Evolutionary conservation across 257 asterid species (phyloP), one percentile per base, ranked within the genome.

Genomic region (Datura wrightii): DNA sequence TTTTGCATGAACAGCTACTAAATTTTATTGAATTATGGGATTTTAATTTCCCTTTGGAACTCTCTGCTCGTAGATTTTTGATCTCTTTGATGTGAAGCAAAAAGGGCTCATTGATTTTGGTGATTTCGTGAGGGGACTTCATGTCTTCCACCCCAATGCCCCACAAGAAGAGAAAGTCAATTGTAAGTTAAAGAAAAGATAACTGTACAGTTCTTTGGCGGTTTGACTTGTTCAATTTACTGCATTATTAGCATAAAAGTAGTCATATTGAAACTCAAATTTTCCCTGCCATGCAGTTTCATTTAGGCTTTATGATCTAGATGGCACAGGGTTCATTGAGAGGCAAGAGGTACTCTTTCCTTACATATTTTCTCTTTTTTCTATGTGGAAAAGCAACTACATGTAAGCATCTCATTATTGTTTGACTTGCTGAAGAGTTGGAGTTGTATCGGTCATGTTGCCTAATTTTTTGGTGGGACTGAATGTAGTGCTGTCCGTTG

Each of bases 71-170:
- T 95, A 97, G 99, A 95, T 97, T 69, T 97, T 97, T 85, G 92
- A 95, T 88, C 98, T 97, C 80, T 97, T 97, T 90, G 99, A 95
- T 84, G 98, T 92, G 92, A 97, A 97, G 91, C 97, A 86, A 74
- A 97, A 94, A 84, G 99, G 99, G 66, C 96, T 95, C 84, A 97
- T 95, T 89, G 98, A 97, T 87, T 97, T 97, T 90, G 97, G 98
- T 83, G 99, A 97, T 87, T 97, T 97, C 83, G 99, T 95, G 85
- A 89, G 93, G 89, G 90, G 98, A 18, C 97, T 97, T 60, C 93
- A 91, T 87, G 99, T 97, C 86, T 97, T 97, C 93, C 99, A 97
- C 90, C 99, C 99, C 24, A 97, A 97, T 86, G 99, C 99, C 24
- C 90, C 96, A 50, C 90, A 56, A 87, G 98, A 97, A 84, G 99